Conservation (phyloP, 1,284 basidiomycete genomes). For the Puccinia brachypodii region DNA sequence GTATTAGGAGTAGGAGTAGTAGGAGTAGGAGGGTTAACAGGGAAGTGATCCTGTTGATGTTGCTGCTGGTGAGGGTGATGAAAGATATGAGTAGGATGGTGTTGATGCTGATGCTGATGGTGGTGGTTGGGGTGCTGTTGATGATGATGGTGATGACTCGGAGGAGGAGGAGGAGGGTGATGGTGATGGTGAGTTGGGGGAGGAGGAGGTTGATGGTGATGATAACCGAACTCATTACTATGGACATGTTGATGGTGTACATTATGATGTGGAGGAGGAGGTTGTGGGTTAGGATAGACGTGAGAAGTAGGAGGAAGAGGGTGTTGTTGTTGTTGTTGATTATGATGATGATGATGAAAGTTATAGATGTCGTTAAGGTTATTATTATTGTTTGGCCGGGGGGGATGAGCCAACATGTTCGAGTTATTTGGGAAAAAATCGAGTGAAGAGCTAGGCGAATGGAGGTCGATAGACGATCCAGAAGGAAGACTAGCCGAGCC, state of each 20-base stretch:
- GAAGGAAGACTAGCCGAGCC: not conserved
- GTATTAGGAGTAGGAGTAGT: slow-evolving; percentile 58
- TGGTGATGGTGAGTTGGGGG: not conserved
- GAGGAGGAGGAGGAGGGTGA: slow-evolving; percentile 38
- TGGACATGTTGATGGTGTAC: not conserved
- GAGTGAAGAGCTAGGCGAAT: not conserved
- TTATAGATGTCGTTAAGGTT: not conserved
- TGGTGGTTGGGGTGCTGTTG: slow-evolving; percentile 38
- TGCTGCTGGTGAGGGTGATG: slow-evolving; percentile 48
- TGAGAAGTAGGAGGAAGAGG: not conserved
- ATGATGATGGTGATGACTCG: slow-evolving; percentile 49
- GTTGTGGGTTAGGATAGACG: not conserved
- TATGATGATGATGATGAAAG: slow-evolving; percentile 1
- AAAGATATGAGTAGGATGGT: slow-evolving; percentile 47
- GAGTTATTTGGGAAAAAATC: not conserved
- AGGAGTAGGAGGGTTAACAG: not conserved
- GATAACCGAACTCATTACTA: slow-evolving; percentile 51
- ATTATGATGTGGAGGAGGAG: not conserved
- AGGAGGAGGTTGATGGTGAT: slow-evolving; percentile 54
- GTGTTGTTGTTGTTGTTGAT: not conserved
- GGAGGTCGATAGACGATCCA: not conserved
- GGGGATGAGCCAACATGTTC: not conserved
- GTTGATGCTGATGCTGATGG: not conserved
- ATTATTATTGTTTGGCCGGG: not conserved
- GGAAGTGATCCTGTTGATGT: slow-evolving; percentile 34